Evolutionary conservation across 2,329 filamentous ascomycete species (phyloP), one percentile per base, ranked within the genome.

Genomic region (Beauveria australis): DNA sequence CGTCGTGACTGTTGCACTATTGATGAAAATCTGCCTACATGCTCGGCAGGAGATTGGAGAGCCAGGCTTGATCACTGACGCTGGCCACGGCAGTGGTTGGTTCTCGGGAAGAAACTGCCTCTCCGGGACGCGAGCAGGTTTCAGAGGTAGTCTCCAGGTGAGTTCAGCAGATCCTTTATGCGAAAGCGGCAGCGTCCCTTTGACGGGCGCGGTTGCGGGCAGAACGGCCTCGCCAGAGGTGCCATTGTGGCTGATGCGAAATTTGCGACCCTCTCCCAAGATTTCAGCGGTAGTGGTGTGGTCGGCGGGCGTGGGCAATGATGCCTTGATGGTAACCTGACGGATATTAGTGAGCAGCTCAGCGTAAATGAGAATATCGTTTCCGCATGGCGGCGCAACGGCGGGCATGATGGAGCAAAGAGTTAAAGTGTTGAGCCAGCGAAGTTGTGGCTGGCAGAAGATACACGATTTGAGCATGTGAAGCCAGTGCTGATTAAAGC

Each of bases 331-430:
- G 5, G 85, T 86, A 44, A 89, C 76, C 68, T 87, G 84, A 47
- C 81, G 78, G 64, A 89, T 86, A 62, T 88, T 87, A 30, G 80
- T 75, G 3, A 89, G 78, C 1, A 88, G 77, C 72, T 89, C 86
- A 5, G 85, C 85, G 68, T 89, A 88, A 24, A 88, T 76, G 2
- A 72, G 66, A 22, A 75, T 65, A n/a, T 64, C 54, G 3, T 18
- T 52, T 5, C 19, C 49, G 51, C 30, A n/a, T 51, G 55, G 52
- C 30, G 62, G 53, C 24, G 62, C 53, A 53, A n/a, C 18, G 37
- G 22, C 46, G 40, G 51, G 51, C 67, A 69, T 70, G 57, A 30
- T 19, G 5, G 40, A 49, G 44, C 41, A 24, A 33, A 5, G n/a
- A 26, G 37, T 26, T 30, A 22, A 51, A 59, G 41, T 53, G 49